Conservation (phyloP, 768 basidiomycete genomes). For the Trametes meyenii region DNA sequence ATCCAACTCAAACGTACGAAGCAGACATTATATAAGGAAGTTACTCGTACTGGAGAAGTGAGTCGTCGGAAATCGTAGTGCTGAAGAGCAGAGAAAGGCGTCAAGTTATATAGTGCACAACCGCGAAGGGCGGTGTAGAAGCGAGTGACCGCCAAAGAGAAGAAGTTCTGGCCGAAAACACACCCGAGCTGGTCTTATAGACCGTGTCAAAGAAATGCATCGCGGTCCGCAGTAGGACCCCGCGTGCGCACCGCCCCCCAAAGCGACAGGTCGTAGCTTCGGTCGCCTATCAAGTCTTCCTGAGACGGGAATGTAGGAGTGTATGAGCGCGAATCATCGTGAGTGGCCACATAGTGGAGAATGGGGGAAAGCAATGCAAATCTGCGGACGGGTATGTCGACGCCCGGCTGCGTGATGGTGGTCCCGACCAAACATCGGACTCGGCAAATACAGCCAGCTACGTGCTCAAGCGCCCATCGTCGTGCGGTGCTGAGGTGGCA, state of each 20-base stretch:
- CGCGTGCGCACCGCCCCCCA: not conserved
- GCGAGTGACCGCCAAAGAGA: not conserved
- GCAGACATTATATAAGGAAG: not conserved
- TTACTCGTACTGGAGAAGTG: not conserved
- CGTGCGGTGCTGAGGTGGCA: too few species aligned
- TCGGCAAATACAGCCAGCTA: too few species aligned
- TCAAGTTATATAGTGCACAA: not conserved
- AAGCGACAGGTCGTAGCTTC: not conserved
- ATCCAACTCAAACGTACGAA: not conserved
- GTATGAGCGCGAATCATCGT: not conserved
- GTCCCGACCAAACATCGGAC: not conserved
- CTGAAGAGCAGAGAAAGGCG: not conserved
- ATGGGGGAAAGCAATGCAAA: not conserved
- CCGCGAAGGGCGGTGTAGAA: not conserved
- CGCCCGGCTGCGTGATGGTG: not conserved
- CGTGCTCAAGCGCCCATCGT: too few species aligned
- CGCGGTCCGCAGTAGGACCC: not conserved
- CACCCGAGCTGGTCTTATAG: constrained; percentile 2
- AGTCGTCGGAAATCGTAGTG: not conserved
- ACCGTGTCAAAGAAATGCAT: not conserved
- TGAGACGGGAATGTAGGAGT: not conserved
- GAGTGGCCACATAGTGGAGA: not conserved
- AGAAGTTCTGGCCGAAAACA: not conserved
- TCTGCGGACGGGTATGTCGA: not conserved
- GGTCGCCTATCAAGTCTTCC: not conserved